Evolutionary conservation across 1,284 basidiomycete species (phyloP), one percentile per base, ranked within the genome.

Genomic region (Cutaneotrichosporon cyanovorans): DNA sequence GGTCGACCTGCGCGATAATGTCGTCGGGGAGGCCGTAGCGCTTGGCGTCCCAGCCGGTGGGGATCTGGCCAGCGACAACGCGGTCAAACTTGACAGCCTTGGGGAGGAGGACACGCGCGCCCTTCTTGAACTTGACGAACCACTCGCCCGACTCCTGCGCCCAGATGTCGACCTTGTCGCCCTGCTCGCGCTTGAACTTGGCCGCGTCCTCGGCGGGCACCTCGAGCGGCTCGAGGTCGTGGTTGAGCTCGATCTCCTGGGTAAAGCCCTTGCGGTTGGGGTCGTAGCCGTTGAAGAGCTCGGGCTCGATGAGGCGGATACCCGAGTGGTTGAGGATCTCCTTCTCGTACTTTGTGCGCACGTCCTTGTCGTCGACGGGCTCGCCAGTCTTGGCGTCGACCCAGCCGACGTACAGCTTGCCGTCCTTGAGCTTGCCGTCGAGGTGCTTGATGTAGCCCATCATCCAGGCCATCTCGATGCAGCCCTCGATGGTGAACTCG

Each of bases 381-480:
- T 97, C 92, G 39, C 77, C 80, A n/a, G 84, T 81, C 78, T 96
- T 93, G 63, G 82, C 81, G 63, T 97, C 93, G 45, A 97, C 90
- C 93, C 93, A 98, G 39, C 93, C 93, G 61, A 98, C 93, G 66
- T 97, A 87, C 35, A 93, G 77, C 37, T 84, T 80, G 37, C 88
- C 89, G 61, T 87, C 83, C 75, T 95, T 92, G 63, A 98, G 80
- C 51, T 87, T 87, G 18, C 93, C 95, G 60, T 98, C 88, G 69
- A 96, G 91, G 77, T 97, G 90, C 74, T 93, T 96, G 80, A 97
- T 96, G 73, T 82, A 82, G 37, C 95, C 92, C 87, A 95, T 97
- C 74, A 96, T 85, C 91, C 93, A 98, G 14, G 93, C 92, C 85
- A 98, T 92, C 76, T 98, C 93, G 62, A 98, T 95, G 66, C 87